Evolutionary conservation across 768 basidiomycete species (phyloP).

Genomic region (Mycena galericulata): DNA sequence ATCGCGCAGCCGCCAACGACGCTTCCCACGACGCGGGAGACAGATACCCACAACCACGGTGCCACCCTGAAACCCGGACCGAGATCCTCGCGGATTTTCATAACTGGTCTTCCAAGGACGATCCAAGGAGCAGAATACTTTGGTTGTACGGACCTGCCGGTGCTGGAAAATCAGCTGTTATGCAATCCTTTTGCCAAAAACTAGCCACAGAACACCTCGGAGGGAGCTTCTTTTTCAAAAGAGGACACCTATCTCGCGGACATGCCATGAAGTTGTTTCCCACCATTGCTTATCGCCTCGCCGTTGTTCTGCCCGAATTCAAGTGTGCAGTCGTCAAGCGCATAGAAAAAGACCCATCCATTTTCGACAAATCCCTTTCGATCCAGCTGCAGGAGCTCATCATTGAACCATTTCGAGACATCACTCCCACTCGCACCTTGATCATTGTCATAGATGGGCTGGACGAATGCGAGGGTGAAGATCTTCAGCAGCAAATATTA

Average conservation of each 20-base stretch:
- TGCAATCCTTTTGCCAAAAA: neutral
- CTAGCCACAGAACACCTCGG: neutral
- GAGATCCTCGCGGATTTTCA: neutral
- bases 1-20: neutral
- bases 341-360: neutral
- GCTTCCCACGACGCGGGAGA: neutral
- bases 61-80: neutral
- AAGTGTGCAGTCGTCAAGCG: neutral
- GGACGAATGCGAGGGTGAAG: neutral
- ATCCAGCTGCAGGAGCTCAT: neutral
- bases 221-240: neutral
- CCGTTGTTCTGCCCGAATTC: neutral
- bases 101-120: neutral
- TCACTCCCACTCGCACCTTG: neutral
- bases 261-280: neutral
- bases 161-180: neutral
- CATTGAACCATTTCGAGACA: neutral
- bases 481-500: neutral
- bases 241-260: neutral
- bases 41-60: neutral
- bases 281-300: neutral
- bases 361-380: neutral
- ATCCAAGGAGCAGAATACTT: neutral
- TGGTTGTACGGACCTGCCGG: neutral
- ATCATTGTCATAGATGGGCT: neutral